Conservation (phyloP, 768 basidiomycete genomes). For the Rhizopogon roseolus region DNA sequence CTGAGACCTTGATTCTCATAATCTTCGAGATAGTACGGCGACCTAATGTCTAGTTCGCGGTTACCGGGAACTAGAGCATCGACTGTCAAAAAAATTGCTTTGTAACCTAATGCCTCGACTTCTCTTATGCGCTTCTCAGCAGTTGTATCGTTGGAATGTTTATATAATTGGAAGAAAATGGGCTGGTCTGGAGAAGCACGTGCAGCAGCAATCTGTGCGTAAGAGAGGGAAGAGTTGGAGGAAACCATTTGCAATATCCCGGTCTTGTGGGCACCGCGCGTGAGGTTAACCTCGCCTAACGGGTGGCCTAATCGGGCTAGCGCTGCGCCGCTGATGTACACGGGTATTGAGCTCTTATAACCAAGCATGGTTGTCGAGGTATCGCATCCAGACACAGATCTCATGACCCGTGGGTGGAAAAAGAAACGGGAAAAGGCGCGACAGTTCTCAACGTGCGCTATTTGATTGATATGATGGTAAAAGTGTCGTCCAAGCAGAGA, state of each 20-base stretch:
- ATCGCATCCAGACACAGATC: constrained; percentile 55
- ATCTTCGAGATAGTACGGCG: constrained; percentile 53
- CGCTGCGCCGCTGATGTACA: constrained; percentile 82
- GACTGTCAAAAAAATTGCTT: constrained; percentile 88
- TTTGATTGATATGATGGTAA: constrained; percentile 7
- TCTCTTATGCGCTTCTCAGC: constrained; percentile 70
- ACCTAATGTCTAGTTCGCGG: constrained; percentile 68
- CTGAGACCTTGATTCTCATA: constrained; percentile 37
- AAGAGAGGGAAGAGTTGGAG: constrained; percentile 69
- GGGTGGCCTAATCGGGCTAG: constrained; percentile 87
- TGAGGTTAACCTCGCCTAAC: constrained; percentile 81
- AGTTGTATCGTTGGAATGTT: constrained; percentile 60
- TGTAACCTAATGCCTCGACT: constrained; percentile 71
- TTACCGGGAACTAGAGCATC: constrained; percentile 85
- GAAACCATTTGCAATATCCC: constrained; percentile 86
- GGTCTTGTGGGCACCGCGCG: constrained; percentile 57
- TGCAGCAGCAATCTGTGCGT: constrained; percentile 54
- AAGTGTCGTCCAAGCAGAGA: constrained; percentile 7
- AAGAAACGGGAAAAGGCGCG: constrained; percentile 82
- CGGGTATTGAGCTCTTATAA: constrained; percentile 64
- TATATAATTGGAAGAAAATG: constrained; percentile 85
- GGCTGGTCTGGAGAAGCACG: constrained; percentile 50
- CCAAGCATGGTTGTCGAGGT: constrained; percentile 74
- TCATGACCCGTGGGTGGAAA: constrained; percentile 82
- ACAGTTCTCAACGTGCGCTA: constrained; percentile 66